Conservation (phyloP, 176 grass and related monocot genomes). For the Pontederia paniculata region DNA sequence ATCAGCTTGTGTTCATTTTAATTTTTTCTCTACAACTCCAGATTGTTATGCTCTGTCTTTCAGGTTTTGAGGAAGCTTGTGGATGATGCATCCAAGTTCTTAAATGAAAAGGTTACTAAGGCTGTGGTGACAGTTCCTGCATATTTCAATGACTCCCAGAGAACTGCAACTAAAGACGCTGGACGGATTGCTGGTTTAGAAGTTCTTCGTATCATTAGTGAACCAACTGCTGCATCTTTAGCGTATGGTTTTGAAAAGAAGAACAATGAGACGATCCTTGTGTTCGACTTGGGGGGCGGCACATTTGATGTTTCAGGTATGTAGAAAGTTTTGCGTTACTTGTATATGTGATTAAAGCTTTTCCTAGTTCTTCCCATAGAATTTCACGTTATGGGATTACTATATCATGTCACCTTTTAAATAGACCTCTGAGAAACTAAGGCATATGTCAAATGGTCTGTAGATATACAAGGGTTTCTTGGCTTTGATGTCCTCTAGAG, state of each 20-base stretch:
- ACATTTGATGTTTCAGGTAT: slow-evolving; percentile 99
- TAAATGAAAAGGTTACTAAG: slow-evolving; percentile 95
- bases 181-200: slow-evolving; percentile 87
- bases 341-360: slow-evolving; percentile 5
- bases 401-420: too few species aligned
- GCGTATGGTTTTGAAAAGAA: slow-evolving; percentile 97
- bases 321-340: background rate
- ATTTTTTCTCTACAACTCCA: background rate
- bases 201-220: slow-evolving; percentile 96
- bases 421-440: too few species aligned
- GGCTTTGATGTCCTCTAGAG: too few species aligned
- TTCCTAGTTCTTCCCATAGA: background rate
- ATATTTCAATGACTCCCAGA: slow-evolving; percentile 93
- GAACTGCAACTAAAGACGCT: slow-evolving; percentile 93
- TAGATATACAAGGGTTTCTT: too few species aligned
- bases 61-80: slow-evolving; percentile 92
- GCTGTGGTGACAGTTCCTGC: slow-evolving; percentile 89
- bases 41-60: background rate
- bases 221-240: slow-evolving; percentile 86
- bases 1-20: background rate
- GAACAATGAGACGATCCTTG: slow-evolving; percentile 94
- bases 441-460: too few species aligned
- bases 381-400: too few species aligned
- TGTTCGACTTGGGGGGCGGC: slow-evolving; percentile 88
- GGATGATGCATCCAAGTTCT: slow-evolving; percentile 91